These are phyloP conservation scores for Exophiala xenobiotica DNA, from an alignment of 2,329 filamentous ascomycete genomes.

Conservation along the genomic window DNA sequence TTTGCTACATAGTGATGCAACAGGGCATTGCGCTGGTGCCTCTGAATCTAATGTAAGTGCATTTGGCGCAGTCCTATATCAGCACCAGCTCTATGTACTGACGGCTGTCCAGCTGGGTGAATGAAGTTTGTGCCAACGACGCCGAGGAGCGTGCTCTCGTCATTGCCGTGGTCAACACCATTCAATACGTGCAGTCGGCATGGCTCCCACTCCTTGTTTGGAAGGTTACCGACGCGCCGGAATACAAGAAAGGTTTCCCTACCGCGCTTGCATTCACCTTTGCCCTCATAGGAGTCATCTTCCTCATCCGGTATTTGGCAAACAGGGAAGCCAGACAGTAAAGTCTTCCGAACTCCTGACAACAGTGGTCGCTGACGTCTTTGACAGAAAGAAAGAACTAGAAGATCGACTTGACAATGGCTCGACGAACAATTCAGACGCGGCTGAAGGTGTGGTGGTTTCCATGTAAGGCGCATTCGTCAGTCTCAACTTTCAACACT, in stretches of 20 bases:
- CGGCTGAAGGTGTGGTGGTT: background rate
- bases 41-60: slow-evolving; percentile 48
- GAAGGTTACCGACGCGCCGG: slow-evolving; percentile 62
- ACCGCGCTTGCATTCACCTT: slow-evolving; percentile 5
- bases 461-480: background rate
- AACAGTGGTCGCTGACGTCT: background rate
- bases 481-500: background rate
- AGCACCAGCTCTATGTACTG: background rate
- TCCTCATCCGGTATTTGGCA: slow-evolving; percentile 4
- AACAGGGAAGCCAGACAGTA: slow-evolving; percentile 5
- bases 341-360: background rate
- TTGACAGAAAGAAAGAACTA: background rate
- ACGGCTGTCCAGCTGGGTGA: slow-evolving; percentile 40
- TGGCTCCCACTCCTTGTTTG: slow-evolving; percentile 60
- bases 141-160: slow-evolving; percentile 67
- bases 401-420: background rate
- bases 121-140: slow-evolving; percentile 55
- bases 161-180: slow-evolving; percentile 64
- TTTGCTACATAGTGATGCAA: slow-evolving; percentile 57
- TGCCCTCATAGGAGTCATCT: slow-evolving; percentile 6
- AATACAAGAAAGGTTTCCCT: slow-evolving; percentile 56
- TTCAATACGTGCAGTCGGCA: slow-evolving; percentile 66
- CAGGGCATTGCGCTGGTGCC: slow-evolving; percentile 48
- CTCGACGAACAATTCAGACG: background rate
- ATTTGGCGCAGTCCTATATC: background rate